Conservation (phyloP, 306 rosid species). For the Medicago ruthenica region DNA sequence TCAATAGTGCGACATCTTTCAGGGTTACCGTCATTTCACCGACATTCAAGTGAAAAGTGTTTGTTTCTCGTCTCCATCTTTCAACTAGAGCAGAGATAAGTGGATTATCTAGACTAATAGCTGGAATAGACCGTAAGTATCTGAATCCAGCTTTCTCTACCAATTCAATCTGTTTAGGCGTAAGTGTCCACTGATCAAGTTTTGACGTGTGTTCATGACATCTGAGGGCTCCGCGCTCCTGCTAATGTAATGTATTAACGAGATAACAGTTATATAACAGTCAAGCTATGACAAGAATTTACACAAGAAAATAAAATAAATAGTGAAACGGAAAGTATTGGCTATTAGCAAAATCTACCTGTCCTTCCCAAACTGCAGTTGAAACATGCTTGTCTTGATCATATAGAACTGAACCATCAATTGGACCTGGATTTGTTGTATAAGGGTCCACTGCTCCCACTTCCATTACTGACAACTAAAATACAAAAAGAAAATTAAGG, state of each 20-base stretch:
- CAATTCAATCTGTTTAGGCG: slow-evolving; percentile 70
- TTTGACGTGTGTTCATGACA: slow-evolving; percentile 98
- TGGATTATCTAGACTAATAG: slow-evolving; percentile 96
- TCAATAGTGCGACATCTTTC: slow-evolving; percentile 85
- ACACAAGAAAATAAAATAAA: background rate
- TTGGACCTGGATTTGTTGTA: slow-evolving; percentile 91
- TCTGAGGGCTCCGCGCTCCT: slow-evolving; percentile 99
- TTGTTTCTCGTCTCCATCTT: slow-evolving; percentile 99
- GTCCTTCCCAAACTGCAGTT: slow-evolving; percentile 97
- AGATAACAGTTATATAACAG: slow-evolving; percentile 24
- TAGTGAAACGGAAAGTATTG: slow-evolving; percentile 19
- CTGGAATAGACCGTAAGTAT: slow-evolving; percentile 86
- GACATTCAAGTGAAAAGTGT: slow-evolving; percentile 95
- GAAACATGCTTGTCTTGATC: slow-evolving; percentile 99
- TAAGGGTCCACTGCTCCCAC: slow-evolving; percentile 67
- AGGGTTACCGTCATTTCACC: slow-evolving; percentile 97
- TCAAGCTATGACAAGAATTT: slow-evolving; percentile 8
- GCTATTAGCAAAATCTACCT: slow-evolving; percentile 62
- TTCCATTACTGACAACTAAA: slow-evolving; percentile 65
- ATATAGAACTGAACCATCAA: slow-evolving; percentile 86
- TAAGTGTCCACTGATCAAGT: slow-evolving; percentile 96
- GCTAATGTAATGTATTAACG: slow-evolving; percentile 37
- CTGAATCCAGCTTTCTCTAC: slow-evolving; percentile 94
- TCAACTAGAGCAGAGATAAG: slow-evolving; percentile 97
- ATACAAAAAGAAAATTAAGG: slow-evolving; percentile 30